These are phyloP conservation scores for Scedosporium boydii DNA, from an alignment of 2,329 filamentous ascomycete genomes.

Conservation along the genomic window DNA sequence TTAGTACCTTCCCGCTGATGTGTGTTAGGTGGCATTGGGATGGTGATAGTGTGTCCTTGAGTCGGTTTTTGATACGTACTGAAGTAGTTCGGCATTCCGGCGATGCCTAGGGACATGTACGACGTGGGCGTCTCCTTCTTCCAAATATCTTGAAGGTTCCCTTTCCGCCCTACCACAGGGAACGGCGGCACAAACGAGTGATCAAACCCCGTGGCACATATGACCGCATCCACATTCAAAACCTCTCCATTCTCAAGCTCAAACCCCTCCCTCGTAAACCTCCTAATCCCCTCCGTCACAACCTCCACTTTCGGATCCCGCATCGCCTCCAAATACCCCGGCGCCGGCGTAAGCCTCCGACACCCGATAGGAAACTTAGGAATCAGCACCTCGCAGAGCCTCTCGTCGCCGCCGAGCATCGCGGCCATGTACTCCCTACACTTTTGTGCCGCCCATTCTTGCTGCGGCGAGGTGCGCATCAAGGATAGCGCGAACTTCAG, in stretches of 20 bases:
- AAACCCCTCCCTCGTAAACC: slow-evolving; percentile 37
- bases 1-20: background rate
- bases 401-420: slow-evolving; percentile 35
- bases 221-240: slow-evolving; percentile 43
- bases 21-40: background rate
- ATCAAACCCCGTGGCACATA: slow-evolving; percentile 51
- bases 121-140: slow-evolving; percentile 30
- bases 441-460: slow-evolving; percentile 30
- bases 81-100: slow-evolving; percentile 46
- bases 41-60: background rate
- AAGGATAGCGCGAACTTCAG: slow-evolving; percentile 33
- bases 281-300: slow-evolving; percentile 32
- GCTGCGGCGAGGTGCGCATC: slow-evolving; percentile 28
- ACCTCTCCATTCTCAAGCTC: slow-evolving; percentile 36
- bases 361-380: slow-evolving; percentile 39
- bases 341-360: slow-evolving; percentile 39
- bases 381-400: slow-evolving; percentile 40
- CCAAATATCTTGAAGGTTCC: slow-evolving; percentile 42
- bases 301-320: slow-evolving; percentile 37
- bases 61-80: slow-evolving; percentile 24
- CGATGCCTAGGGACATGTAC: slow-evolving; percentile 44
- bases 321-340: slow-evolving; percentile 37
- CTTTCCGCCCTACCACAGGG: slow-evolving; percentile 36
- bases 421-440: slow-evolving; percentile 36
- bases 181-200: slow-evolving; percentile 42